Percentiles rank a stretch among this genome's conserved stretches.
These are phyloP conservation scores for Wickerhamiella qilinensis DNA, from an alignment of 805 yeast species.

Conservation along the genomic window DNA sequence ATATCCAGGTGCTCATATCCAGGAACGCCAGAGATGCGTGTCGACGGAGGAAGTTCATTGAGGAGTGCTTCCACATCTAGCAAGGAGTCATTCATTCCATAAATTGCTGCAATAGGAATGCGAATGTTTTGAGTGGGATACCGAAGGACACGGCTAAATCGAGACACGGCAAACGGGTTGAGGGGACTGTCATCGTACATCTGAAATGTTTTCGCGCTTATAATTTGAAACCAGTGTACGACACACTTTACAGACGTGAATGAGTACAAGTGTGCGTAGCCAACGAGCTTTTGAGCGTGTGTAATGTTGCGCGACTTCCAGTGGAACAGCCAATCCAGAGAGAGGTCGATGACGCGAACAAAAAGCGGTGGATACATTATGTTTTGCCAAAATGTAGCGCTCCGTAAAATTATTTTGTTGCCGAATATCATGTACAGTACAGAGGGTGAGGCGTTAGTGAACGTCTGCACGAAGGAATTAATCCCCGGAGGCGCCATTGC, in stretches of 20 bases:
- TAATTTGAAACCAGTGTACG: constrained; percentile 94
- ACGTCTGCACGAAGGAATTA: constrained; percentile 53
- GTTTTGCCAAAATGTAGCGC: constrained; percentile 64
- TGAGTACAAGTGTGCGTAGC: constrained; percentile 77
- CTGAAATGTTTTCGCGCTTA: constrained; percentile 55
- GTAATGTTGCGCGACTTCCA: constrained; percentile 68
- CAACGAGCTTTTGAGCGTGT: constrained; percentile 55
- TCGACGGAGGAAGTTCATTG: constrained; percentile 41
- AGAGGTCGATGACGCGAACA: constrained; percentile 51
- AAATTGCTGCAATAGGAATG: constrained; percentile 61
- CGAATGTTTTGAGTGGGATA: constrained; percentile 53
- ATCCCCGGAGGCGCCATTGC: constrained; percentile 87
- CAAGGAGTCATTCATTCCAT: constrained; percentile 67
- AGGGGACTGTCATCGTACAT: constrained; percentile 58
- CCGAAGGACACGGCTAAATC: constrained; percentile 34
- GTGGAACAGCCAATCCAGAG: constrained; percentile 53
- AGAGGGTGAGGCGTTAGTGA: constrained; percentile 63
- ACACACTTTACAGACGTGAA: constrained; percentile 83
- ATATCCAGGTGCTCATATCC: constrained; percentile 84
- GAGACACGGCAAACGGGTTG: constrained; percentile 13
- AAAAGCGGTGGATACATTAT: constrained; percentile 65
- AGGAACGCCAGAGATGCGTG: constrained; percentile 33
- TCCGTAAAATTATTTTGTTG: constrained; percentile 51
- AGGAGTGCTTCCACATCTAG: constrained; percentile 74
- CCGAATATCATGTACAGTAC: constrained; percentile 62